A percentile compares a stretch with the other conserved stretches of the same genome.
These are phyloP conservation scores for Cladophialophora immunda DNA, from an alignment of 2,329 filamentous ascomycete genomes.

Conservation along the genomic window DNA sequence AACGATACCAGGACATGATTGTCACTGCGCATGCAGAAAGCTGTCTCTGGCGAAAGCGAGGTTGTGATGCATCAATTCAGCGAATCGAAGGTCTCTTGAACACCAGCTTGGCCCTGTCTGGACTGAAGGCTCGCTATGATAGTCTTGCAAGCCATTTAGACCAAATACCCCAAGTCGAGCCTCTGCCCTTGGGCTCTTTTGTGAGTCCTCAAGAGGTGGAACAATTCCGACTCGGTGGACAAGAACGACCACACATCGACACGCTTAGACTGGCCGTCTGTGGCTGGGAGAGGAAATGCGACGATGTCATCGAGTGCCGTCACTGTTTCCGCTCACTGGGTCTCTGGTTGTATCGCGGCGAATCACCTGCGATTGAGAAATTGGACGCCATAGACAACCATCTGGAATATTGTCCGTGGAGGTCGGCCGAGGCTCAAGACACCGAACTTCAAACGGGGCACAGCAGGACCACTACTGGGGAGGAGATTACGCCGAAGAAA, in stretches of 20 bases:
- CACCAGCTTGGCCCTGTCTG: conserved; percentile 64
- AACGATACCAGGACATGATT: conserved; percentile 78
- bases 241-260: conserved; percentile 57
- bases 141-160: conserved; percentile 54
- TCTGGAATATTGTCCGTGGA: conserved; percentile 84
- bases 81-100: conserved; percentile 69
- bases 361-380: conserved; percentile 73
- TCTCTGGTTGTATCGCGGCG: conserved; percentile 80
- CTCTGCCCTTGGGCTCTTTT: conserved; percentile 58
- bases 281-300: conserved; percentile 73
- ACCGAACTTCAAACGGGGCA: conserved; percentile 34
- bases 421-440: conserved; percentile 38
- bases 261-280: conserved; percentile 75
- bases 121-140: conserved; percentile 70
- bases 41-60: conserved; percentile 85
- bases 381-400: conserved; percentile 77
- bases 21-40: conserved; percentile 77
- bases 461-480: conserved; percentile 1
- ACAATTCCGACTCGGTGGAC: conserved; percentile 36
- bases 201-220: conserved; percentile 44
- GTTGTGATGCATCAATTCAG: conserved; percentile 81
- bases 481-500: conserved; percentile 24
- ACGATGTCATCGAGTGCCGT: conserved; percentile 76
- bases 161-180: conserved; percentile 52
- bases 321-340: conserved; percentile 89